phyloP scores from a whole-genome alignment of 192 early-diverging fungal genomes.

The Backusella australiensis region DNA sequence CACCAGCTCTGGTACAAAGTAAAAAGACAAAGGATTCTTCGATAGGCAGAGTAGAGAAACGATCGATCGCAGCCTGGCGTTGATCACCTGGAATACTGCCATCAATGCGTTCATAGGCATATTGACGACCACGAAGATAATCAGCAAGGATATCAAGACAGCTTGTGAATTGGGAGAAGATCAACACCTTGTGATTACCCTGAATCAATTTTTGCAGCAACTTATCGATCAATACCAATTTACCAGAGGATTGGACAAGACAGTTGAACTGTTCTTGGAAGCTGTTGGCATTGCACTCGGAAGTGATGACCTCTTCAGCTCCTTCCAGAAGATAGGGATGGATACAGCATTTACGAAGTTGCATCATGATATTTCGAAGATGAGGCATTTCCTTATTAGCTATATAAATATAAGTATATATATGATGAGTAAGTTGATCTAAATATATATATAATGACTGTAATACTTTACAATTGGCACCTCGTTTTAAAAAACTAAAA shows the following conservation, averaged over 20 bases:
- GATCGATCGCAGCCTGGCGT: slow-evolving; percentile 83
- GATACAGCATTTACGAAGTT: slow-evolving; percentile 86
- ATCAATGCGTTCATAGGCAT: slow-evolving; percentile 78
- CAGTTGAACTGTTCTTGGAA: slow-evolving; percentile 64
- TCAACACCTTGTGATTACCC: slow-evolving; percentile 81
- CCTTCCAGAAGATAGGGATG: slow-evolving; percentile 78
- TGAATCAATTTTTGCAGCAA: slow-evolving; percentile 66
- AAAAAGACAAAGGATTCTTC: slow-evolving; percentile 82
- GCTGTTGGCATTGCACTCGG: slow-evolving; percentile 57
- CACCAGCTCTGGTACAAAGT: slow-evolving; percentile 83
- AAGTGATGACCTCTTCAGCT: slow-evolving; percentile 74
- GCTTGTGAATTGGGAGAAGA: slow-evolving; percentile 84
- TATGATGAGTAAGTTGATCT: background rate
- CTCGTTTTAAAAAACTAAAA: slow-evolving; percentile 78
- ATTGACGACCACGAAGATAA: slow-evolving; percentile 69
- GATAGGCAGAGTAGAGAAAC: slow-evolving; percentile 63
- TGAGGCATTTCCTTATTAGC: slow-evolving; percentile 59
- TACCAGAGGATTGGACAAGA: slow-evolving; percentile 76
- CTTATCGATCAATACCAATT: slow-evolving; percentile 79
- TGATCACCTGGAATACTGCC: slow-evolving; percentile 73
- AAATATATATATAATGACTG: slow-evolving; percentile 11
- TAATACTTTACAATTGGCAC: slow-evolving; percentile 48
- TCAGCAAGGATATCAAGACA: slow-evolving; percentile 77
- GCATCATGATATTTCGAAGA: slow-evolving; percentile 85
- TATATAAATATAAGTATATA: background rate